A percentile compares a stretch with the other conserved stretches of the same genome.
Evolutionary conservation across 352 stramenopile species (phyloP).

Genomic region (Pythium coloratum): DNA sequence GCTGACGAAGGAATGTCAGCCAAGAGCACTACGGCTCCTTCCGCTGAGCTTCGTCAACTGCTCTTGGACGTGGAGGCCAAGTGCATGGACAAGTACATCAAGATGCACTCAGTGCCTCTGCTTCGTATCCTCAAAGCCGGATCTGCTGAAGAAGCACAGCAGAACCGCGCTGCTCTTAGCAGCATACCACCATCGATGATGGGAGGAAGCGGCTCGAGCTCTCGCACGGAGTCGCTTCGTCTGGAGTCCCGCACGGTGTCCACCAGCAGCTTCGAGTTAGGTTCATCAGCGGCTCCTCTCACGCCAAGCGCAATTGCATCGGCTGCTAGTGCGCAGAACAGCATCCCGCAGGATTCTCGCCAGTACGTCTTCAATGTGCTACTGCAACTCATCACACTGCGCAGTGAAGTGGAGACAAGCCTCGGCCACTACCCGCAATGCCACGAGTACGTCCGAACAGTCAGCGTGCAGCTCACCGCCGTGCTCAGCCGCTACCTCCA

Average conservation of each 20-base stretch:
- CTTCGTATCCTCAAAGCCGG: constrained; percentile 47
- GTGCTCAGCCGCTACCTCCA: constrained; percentile 49
- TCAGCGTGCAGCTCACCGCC: constrained; percentile 55
- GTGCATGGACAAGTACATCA: constrained; percentile 63
- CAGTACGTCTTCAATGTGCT: constrained; percentile 86
- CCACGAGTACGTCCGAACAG: constrained; percentile 49
- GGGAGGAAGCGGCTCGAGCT: constrained; percentile 30
- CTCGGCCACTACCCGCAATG: constrained; percentile 59
- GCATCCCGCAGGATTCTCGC: constrained; percentile 50
- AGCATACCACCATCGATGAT: constrained; percentile 7
- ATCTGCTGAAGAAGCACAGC: constrained; percentile 49
- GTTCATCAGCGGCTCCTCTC: constrained; percentile 11
- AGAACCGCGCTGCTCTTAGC: constrained; percentile 16
- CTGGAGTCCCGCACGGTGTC: constrained; percentile 33
- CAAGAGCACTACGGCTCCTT: constrained; percentile 9
- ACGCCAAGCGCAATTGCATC: constrained; percentile 25
- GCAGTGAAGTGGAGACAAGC: constrained; percentile 69
- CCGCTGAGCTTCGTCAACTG: constrained; percentile 37
- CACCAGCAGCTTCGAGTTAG: constrained; percentile 28
- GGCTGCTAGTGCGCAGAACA: constrained; percentile 20
- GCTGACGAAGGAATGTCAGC: constrained; percentile 25
- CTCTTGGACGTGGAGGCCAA: constrained; percentile 51
- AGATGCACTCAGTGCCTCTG: constrained; percentile 49
- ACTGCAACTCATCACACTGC: constrained; percentile 69
- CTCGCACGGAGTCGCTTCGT: constrained; percentile 28